Evolutionary conservation across 2,329 filamentous ascomycete genomes (phyloP).

Genomic region (Botrytis tulipae): DNA sequence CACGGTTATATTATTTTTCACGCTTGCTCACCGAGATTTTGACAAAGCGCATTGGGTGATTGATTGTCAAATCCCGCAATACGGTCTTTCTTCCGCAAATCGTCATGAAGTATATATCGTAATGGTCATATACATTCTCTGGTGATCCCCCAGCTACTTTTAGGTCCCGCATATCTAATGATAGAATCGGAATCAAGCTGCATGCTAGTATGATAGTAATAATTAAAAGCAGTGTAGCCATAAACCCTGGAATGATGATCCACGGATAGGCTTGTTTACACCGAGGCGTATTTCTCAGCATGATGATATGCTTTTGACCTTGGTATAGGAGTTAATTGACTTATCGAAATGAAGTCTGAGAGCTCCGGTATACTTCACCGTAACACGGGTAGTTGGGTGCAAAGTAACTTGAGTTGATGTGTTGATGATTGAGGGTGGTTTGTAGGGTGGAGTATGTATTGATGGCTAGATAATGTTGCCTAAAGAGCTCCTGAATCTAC

Average conservation of each 20-base stretch:
- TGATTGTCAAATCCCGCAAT: no score
- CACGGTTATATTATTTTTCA: no score
- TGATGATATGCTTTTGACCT: not conserved
- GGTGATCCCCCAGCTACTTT: no score
- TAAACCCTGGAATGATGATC: no score
- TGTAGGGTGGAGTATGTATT: not conserved
- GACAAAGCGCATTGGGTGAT: no score
- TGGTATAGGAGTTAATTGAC: not conserved
- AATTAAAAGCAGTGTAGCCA: not conserved
- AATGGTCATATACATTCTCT: no score
- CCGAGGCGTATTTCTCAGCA: not conserved
- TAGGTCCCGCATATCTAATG: not conserved
- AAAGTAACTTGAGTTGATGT: not conserved
- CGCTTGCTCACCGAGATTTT: no score
- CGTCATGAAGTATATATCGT: no score
- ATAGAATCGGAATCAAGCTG: not conserved
- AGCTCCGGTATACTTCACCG: not conserved
- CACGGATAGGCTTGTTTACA: not conserved
- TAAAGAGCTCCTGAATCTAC: not conserved
- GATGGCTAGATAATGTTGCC: not conserved
- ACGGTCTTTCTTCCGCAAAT: no score
- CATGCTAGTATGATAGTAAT: not conserved
- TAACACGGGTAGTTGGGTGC: not conserved
- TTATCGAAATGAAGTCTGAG: not conserved
- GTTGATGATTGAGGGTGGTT: not conserved